Conservation (phyloP, 2,329 filamentous ascomycete species). For the Talaromyces funiculosus region DNA sequence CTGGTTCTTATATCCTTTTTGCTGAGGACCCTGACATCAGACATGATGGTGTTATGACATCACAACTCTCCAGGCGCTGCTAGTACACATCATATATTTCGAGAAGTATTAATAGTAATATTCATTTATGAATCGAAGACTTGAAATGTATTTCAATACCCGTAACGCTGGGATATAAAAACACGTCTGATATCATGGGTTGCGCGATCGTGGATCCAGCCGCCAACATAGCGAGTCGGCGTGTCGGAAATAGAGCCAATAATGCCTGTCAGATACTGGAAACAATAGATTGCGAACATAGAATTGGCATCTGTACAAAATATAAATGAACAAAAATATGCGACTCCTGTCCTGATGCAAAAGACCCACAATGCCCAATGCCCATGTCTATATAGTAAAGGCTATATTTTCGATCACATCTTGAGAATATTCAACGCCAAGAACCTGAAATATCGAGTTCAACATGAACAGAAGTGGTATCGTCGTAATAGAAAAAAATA, state of each 20-base stretch:
- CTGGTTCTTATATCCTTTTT: slow-evolving; percentile 2
- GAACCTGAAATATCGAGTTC: not conserved
- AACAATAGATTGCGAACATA: too few relatives aligned
- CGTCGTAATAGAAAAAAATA: slow-evolving; percentile 3
- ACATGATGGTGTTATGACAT: slow-evolving; percentile 10
- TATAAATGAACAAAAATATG: not conserved
- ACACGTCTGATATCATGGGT: too few relatives aligned
- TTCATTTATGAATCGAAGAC: not conserved
- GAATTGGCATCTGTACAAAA: not conserved
- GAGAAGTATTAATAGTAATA: too few relatives aligned
- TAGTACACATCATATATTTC: too few relatives aligned
- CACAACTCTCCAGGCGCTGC: too few relatives aligned
- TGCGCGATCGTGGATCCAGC: too few relatives aligned
- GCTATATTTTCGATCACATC: not conserved
- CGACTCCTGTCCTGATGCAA: slow-evolving; percentile 6
- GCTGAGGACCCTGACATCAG: slow-evolving; percentile 3
- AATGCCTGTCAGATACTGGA: too few relatives aligned
- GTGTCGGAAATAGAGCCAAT: too few relatives aligned
- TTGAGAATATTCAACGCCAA: not conserved
- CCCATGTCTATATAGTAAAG: not conserved
- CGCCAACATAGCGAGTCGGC: too few relatives aligned
- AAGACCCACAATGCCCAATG: not conserved
- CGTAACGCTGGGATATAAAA: too few relatives aligned
- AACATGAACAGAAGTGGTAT: slow-evolving; percentile 10
- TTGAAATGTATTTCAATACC: too few relatives aligned